phyloP scores from a whole-genome alignment of 2,329 filamentous ascomycete species.

The Aspergillus neoniger region DNA sequence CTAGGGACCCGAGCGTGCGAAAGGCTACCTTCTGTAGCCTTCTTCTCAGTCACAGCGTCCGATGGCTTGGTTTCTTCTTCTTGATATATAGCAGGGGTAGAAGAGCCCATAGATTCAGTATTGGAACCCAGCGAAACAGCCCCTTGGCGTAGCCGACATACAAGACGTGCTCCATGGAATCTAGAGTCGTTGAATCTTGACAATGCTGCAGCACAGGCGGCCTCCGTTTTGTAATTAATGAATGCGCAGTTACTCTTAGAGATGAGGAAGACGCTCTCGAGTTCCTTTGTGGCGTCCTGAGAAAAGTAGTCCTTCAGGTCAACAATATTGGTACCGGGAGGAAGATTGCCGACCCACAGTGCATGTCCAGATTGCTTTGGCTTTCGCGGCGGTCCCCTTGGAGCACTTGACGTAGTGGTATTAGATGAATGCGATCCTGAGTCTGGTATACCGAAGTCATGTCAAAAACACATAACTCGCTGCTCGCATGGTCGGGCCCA shows the following conservation, averaged over 20 bases:
- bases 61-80: constrained; percentile 22
- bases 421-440: constrained; percentile 10
- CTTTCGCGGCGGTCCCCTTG: constrained; percentile 66
- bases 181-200: constrained; percentile 85
- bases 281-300: constrained; percentile 68
- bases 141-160: constrained; percentile 74
- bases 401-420: constrained; percentile 32
- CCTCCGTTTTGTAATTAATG: constrained; percentile 87
- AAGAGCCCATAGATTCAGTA: constrained; percentile 33
- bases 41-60: constrained; percentile 12
- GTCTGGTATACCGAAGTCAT: constrained; percentile 17
- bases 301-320: constrained; percentile 90
- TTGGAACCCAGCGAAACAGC: constrained; percentile 44
- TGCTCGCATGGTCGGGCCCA: neutral
- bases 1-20: constrained; percentile 57
- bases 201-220: constrained; percentile 73
- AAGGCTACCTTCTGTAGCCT: constrained; percentile 6
- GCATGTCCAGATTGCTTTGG: constrained; percentile 77
- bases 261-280: constrained; percentile 90
- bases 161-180: constrained; percentile 81
- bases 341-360: constrained; percentile 93
- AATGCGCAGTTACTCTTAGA: constrained; percentile 98
- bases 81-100: constrained; percentile 54
- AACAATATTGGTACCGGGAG: constrained; percentile 77
- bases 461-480: neutral